Base-by-base conservation (phyloP, 805 yeast species). In the Scheffersomyces stipitis region DNA sequence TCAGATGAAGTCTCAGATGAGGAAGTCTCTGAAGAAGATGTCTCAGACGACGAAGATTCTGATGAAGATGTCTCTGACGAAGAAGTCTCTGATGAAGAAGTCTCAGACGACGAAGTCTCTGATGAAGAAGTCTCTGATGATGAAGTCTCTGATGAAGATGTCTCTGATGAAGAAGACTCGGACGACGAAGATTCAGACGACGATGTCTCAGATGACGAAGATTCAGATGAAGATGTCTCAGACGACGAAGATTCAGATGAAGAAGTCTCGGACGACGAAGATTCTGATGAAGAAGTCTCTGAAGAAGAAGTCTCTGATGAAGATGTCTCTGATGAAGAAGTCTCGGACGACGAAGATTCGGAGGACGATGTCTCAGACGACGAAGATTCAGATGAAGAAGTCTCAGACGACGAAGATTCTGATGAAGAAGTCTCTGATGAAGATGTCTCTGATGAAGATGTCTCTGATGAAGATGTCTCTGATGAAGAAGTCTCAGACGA, bases 401-500 rank as follows among this genome's bases (percentile, higher is more conserved):
- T n/a, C n/a, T n/a, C n/a, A n/a, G n/a, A n/a, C n/a, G 33, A 26
- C 10, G 33, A 18, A 5, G 20, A 28, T 18, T 28, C 29, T 22
- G 37, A 15, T 12, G 37, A 15, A 18, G 41, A 28, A 15, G 37
- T 4, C 15, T 18, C 36, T 17, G 36, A 12, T 12, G 37, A 28
- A n/a, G 41, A 16, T 5, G 18, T 28, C 9, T 16, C 30, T 6
- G 31, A 26, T 10, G 41, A 18, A 9, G 28, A 7, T 13, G 33
- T 4, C 15, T 38, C 32, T 7, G 31, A 8, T n/a, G 31, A 26
- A 5, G 38, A 35, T 6, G 34, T 9, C 16, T 12, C 37, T 26
- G 33, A 15, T 4, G 41, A 37, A 28, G 37, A 33, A 5, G 15
- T 28, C n/a, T 28, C 30, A 26, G 41, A 22, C 4, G 41, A 37